Percentiles rank a stretch among this genome's conserved stretches.
phyloP scores from a whole-genome alignment of 2,329 filamentous ascomycete genomes.

The Tolypocladium tropicale region DNA sequence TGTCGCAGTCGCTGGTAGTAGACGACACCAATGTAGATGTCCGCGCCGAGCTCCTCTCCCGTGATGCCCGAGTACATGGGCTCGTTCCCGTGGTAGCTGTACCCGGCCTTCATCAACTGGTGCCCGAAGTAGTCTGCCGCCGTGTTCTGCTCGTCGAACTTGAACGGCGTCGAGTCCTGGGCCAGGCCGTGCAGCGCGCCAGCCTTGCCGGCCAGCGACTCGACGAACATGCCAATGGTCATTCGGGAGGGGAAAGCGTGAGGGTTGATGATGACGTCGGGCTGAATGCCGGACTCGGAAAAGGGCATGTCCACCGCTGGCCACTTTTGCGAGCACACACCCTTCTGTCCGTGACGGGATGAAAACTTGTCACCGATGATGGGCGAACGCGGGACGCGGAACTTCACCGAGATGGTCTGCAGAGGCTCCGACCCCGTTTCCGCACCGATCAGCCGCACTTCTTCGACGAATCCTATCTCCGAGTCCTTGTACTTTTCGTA shows the following conservation, averaged over 20 bases:
- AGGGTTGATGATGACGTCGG: constrained; percentile 97
- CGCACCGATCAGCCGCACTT: constrained; percentile 80
- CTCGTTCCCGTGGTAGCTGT: constrained; percentile 97
- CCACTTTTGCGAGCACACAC: constrained; percentile 95
- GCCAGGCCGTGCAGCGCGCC: constrained; percentile 91
- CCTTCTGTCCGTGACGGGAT: constrained; percentile 95
- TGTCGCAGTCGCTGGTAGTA: constrained; percentile 97
- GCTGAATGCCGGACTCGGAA: constrained; percentile 90
- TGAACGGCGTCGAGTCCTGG: constrained; percentile 91
- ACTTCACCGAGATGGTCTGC: constrained; percentile 85
- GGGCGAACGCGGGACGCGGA: constrained; percentile 80
- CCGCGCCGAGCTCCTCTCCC: constrained; percentile 82
- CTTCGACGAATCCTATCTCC: constrained; percentile 82
- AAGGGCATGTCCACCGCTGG: constrained; percentile 91
- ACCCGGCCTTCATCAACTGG: constrained; percentile 88
- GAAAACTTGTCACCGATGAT: constrained; percentile 99
- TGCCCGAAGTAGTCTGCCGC: constrained; percentile 93
- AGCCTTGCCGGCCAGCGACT: constrained; percentile 90
- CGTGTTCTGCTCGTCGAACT: constrained; percentile 85
- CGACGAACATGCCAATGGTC: constrained; percentile 99
- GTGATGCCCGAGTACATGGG: constrained; percentile 98
- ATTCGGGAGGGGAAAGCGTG: constrained; percentile 99
- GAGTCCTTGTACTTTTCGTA: constrained; percentile 92
- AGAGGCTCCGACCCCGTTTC: constrained; percentile 75
- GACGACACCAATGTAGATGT: constrained; percentile 94